These are phyloP conservation scores for Trichosporon coremiiforme DNA, from an alignment of 1,284 basidiomycete genomes.

Conservation along the genomic window DNA sequence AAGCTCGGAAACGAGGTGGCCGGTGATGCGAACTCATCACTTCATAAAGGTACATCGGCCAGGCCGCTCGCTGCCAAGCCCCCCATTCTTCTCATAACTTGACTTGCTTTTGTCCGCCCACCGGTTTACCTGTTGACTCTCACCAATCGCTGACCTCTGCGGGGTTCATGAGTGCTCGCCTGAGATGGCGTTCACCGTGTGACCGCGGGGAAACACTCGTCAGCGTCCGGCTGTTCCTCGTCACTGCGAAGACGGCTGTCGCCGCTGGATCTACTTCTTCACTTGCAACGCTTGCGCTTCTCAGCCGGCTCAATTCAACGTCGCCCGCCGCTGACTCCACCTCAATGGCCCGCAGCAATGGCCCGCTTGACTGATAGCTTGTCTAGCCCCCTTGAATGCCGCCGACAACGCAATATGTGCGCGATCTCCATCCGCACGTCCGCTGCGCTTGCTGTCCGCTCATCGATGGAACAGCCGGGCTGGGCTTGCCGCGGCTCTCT, in stretches of 20 bases:
- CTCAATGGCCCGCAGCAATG: background rate
- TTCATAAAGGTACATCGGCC: constrained; percentile 13
- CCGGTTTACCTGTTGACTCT: background rate
- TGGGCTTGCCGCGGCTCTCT: background rate
- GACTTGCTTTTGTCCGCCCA: background rate
- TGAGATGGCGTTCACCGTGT: background rate
- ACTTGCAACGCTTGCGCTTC: background rate
- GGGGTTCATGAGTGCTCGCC: background rate
- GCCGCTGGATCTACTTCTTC: too few species aligned
- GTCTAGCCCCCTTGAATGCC: background rate
- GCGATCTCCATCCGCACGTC: background rate
- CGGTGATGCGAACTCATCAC: background rate
- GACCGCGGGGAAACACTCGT: background rate
- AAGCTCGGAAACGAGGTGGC: background rate
- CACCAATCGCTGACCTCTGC: background rate
- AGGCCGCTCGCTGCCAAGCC: background rate
- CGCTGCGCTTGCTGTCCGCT: too few species aligned
- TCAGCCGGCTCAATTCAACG: background rate
- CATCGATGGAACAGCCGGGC: background rate
- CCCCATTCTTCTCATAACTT: background rate
- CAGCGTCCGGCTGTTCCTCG: background rate
- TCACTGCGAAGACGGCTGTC: background rate
- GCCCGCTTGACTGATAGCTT: background rate
- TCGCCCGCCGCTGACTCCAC: background rate
- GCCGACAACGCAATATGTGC: background rate